These are phyloP conservation scores for Chenopodium formosanum DNA, from an alignment of 148 eudicot species.

Conservation along the genomic window DNA sequence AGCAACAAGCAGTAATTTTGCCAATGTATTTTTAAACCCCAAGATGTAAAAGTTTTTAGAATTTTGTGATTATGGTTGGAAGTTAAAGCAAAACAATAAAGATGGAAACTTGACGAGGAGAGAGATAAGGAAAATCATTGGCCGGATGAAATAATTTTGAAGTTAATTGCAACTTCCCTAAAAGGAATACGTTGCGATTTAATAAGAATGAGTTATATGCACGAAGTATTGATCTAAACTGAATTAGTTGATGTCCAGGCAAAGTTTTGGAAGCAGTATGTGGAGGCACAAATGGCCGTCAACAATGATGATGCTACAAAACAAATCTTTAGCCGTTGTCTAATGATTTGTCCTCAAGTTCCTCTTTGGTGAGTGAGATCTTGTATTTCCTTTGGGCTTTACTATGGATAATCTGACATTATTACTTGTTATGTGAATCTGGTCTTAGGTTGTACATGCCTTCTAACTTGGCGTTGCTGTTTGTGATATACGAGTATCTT, in stretches of 20 bases:
- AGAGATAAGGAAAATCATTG: too few relatives aligned
- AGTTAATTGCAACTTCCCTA: too few relatives aligned
- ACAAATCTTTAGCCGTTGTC: conserved; percentile 91
- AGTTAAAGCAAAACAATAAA: too few relatives aligned
- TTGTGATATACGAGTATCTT: neutral
- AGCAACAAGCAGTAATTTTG: too few relatives aligned
- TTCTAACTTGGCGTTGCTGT: conserved; percentile 5
- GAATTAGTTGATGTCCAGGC: conserved; percentile 43
- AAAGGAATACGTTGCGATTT: neutral
- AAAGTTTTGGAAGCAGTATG: conserved; percentile 98
- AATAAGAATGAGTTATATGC: neutral
- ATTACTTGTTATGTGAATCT: neutral
- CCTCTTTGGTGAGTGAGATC: conserved; percentile 72
- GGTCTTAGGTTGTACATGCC: neutral
- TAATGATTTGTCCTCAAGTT: conserved; percentile 80
- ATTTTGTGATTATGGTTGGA: too few relatives aligned
- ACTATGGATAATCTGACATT: neutral
- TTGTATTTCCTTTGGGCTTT: conserved; percentile 11
- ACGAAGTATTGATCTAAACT: neutral
- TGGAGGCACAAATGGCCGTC: conserved; percentile 89
- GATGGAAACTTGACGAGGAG: too few relatives aligned
- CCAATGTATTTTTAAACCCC: too few relatives aligned
- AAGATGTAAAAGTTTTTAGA: too few relatives aligned
- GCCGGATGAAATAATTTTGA: too few relatives aligned
- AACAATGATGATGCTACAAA: conserved; percentile 89